Conservation (phyloP, 345 rosid species). For the Lenwebbia sp. region DNA sequence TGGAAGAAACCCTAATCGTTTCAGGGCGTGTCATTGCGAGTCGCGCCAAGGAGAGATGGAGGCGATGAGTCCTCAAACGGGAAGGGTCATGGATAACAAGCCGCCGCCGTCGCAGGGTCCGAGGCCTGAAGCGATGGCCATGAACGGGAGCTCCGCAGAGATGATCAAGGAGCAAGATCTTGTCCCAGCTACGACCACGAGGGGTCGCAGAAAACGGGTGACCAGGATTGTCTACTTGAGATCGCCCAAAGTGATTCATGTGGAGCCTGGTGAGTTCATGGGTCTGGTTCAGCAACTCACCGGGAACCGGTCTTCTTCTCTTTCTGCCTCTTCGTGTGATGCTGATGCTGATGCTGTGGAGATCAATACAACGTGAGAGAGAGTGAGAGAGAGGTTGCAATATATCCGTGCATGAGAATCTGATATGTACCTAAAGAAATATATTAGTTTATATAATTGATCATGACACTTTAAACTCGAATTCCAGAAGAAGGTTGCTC, state of each 20-base stretch:
- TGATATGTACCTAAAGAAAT: neutral
- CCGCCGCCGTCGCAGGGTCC: neutral
- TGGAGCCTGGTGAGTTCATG: slow-evolving; percentile 32
- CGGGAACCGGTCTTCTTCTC: slow-evolving; percentile 11
- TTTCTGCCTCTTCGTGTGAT: neutral
- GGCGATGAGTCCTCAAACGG: neutral
- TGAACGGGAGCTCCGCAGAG: neutral
- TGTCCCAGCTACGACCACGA: neutral
- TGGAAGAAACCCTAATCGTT: neutral
- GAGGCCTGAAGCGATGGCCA: neutral
- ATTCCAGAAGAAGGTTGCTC: neutral
- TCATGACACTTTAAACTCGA: neutral
- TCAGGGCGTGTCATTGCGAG: neutral
- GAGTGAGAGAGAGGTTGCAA: neutral
- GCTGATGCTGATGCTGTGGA: neutral
- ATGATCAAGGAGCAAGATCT: neutral
- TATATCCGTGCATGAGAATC: neutral
- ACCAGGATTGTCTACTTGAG: slow-evolving; percentile 24
- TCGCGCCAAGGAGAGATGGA: neutral
- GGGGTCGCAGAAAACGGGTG: neutral
- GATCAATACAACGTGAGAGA: neutral
- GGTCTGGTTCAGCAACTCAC: slow-evolving; percentile 38
- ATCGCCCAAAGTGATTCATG: slow-evolving; percentile 39
- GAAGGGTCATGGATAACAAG: neutral
- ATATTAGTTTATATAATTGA: neutral